A percentile compares a stretch with the other conserved stretches of the same genome.
Evolutionary conservation across 2,329 filamentous ascomycete species (phyloP).

Genomic region (Blastomyces parvus): DNA sequence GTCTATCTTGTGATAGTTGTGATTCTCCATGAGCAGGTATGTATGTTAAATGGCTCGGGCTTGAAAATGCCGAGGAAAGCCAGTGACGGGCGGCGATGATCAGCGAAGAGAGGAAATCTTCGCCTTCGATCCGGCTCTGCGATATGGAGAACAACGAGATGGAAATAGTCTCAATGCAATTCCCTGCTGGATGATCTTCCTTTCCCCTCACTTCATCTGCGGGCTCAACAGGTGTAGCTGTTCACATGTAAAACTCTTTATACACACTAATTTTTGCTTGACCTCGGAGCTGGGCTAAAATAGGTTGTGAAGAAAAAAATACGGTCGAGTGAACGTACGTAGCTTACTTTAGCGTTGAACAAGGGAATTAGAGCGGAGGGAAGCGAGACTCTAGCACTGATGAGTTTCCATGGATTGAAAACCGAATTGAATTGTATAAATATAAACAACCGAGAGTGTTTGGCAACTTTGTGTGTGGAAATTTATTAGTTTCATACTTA

Average conservation of each 20-base stretch:
- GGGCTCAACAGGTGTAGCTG: neutral
- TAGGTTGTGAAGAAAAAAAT: too few species aligned
- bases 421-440: too few species aligned
- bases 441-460: too few species aligned
- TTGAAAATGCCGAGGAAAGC: neutral
- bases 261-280: neutral
- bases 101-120: neutral
- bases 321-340: too few species aligned
- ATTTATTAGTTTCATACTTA: too few species aligned
- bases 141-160: neutral
- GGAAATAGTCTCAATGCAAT: neutral
- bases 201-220: neutral
- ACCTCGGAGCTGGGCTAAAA: neutral
- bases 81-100: neutral
- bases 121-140: neutral
- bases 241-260: neutral
- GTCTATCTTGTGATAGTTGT: neutral
- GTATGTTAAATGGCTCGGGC: neutral
- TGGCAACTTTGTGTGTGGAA: too few species aligned
- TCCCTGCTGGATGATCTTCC: neutral
- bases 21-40: neutral
- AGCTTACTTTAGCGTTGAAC: too few species aligned
- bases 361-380: too few species aligned
- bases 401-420: too few species aligned
- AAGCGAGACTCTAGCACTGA: too few species aligned